Conservation (phyloP, 306 rosid species). For the Senna siamea region DNA sequence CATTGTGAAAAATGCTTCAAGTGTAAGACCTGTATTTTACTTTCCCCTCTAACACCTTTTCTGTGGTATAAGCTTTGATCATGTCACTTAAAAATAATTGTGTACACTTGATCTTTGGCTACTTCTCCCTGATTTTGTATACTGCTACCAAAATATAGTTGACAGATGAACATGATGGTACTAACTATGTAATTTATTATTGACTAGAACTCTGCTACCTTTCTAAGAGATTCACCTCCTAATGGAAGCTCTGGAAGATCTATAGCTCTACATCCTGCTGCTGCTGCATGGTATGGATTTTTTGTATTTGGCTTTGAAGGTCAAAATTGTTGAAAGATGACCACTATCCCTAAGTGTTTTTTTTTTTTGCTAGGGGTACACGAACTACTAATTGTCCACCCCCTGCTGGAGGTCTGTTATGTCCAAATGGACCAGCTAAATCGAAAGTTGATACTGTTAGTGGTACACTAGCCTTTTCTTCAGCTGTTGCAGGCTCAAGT, state of each 20-base stretch:
- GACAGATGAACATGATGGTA: slow-evolving; percentile 2
- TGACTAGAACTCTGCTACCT: slow-evolving; percentile 60
- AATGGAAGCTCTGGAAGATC: slow-evolving; percentile 78
- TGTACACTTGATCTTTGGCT: slow-evolving; percentile 7
- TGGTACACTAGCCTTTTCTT: slow-evolving; percentile 56
- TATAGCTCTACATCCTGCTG: slow-evolving; percentile 60
- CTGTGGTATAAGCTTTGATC: not conserved
- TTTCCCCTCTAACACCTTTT: not conserved
- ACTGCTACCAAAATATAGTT: slow-evolving; percentile 12
- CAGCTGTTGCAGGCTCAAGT: slow-evolving; percentile 60
- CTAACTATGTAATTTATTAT: slow-evolving; percentile 35
- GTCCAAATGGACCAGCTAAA: slow-evolving; percentile 62
- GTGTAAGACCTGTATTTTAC: slow-evolving; percentile 58
- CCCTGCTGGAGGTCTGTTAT: slow-evolving; percentile 48
- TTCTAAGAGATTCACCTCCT: slow-evolving; percentile 72
- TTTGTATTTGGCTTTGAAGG: slow-evolving; percentile 32
- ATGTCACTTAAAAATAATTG: not conserved
- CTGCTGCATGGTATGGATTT: slow-evolving; percentile 71
- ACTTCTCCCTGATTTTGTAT: not conserved
- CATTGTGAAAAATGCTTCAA: slow-evolving; percentile 59
- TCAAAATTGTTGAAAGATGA: slow-evolving; percentile 28
- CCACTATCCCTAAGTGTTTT: slow-evolving; percentile 16
- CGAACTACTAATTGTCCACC: slow-evolving; percentile 67
- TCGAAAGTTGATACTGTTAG: slow-evolving; percentile 59
- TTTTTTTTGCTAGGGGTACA: slow-evolving; percentile 64